phyloP scores from a whole-genome alignment of 257 asterid species.

The Gynochthodes officinalis region DNA sequence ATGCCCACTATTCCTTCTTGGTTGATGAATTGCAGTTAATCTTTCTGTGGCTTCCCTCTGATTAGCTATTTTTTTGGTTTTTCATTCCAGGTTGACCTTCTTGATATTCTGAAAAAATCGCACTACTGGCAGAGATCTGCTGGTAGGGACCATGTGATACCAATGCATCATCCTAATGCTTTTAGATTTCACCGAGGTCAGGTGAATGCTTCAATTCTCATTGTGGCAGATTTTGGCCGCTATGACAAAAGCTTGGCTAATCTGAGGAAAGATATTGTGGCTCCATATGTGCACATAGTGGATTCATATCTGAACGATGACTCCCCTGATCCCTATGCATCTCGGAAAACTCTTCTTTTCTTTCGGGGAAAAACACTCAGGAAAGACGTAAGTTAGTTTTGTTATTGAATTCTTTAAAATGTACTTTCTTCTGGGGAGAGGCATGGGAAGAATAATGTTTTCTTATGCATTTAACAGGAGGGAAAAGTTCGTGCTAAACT shows the following conservation, averaged over 20 bases:
- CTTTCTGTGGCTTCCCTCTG: conserved; percentile 13
- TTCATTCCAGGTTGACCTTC: conserved; percentile 56
- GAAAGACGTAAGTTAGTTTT: conserved; percentile 61
- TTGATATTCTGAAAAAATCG: conserved; percentile 58
- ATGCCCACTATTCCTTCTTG: not conserved
- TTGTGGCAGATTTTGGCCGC: conserved; percentile 94
- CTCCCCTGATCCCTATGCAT: conserved; percentile 48
- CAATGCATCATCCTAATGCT: conserved; percentile 95
- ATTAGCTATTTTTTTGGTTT: conserved; percentile 3
- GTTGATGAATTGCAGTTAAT: not conserved
- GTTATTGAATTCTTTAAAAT: not conserved
- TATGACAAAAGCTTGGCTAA: conserved; percentile 48
- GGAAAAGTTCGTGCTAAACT: conserved; percentile 70
- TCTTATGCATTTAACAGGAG: conserved; percentile 51
- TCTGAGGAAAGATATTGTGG: conserved; percentile 82
- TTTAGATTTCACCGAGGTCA: conserved; percentile 67
- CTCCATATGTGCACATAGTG: conserved; percentile 83
- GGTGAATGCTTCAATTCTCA: conserved; percentile 65
- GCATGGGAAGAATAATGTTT: conserved; percentile 1
- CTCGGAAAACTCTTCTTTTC: conserved; percentile 76
- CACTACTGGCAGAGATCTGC: conserved; percentile 67
- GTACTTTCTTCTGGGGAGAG: not conserved
- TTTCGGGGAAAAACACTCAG: conserved; percentile 86
- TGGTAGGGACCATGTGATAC: conserved; percentile 86
- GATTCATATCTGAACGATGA: conserved; percentile 55